Conservation (phyloP, 345 rosid genomes). For the Camelina sativa region DNA sequence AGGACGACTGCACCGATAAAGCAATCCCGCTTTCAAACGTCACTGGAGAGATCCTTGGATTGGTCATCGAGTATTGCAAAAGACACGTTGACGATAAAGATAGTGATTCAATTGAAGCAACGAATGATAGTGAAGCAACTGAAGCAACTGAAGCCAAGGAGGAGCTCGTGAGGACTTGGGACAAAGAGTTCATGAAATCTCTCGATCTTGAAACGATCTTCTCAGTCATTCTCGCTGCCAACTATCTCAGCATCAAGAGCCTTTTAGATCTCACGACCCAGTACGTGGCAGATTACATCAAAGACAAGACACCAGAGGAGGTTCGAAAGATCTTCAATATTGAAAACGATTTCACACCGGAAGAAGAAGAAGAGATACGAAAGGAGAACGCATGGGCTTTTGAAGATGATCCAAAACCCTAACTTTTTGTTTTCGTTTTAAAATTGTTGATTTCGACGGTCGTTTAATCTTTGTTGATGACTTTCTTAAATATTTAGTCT, state of each 20-base stretch:
- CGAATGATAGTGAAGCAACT: too few relatives aligned
- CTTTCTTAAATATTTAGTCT: too few relatives aligned
- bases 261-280: constrained; percentile 48
- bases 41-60: constrained; percentile 39
- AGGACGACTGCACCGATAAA: constrained; percentile 55
- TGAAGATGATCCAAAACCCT: too few relatives aligned
- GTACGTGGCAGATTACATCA: constrained; percentile 57
- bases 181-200: constrained; percentile 52
- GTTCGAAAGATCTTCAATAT: constrained; percentile 51
- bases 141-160: too few relatives aligned
- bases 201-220: constrained; percentile 54
- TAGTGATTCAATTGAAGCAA: too few relatives aligned
- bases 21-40: constrained; percentile 64
- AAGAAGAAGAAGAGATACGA: constrained; percentile 51
- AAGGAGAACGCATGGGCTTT: constrained; percentile 55
- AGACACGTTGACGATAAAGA: too few relatives aligned
- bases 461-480: too few relatives aligned
- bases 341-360: constrained; percentile 47
- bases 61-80: too few relatives aligned
- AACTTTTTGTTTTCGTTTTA: too few relatives aligned
- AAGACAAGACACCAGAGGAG: constrained; percentile 52
- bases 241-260: constrained; percentile 23
- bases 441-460: too few relatives aligned
- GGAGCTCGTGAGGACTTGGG: constrained; percentile 52
- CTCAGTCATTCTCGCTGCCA: constrained; percentile 61